Percentiles rank a stretch among this genome's conserved stretches.
phyloP scores from a whole-genome alignment of 257 asterid genomes.

The Solanum neorickii region DNA sequence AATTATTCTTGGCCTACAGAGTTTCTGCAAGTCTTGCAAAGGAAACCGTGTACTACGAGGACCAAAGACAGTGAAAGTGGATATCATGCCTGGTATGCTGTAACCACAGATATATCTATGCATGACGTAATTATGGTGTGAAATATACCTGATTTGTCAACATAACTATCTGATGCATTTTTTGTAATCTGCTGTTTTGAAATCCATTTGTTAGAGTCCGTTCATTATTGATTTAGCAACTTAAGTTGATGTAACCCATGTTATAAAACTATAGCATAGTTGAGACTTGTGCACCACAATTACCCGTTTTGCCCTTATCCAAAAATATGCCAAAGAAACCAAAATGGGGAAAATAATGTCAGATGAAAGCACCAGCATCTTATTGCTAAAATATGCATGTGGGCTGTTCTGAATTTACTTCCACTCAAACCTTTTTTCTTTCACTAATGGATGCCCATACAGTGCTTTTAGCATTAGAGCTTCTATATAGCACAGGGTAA shows the following conservation, averaged over 20 bases:
- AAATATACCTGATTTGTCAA: background rate
- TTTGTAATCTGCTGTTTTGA: background rate
- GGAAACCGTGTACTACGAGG: slow-evolving; percentile 70
- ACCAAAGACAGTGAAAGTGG: slow-evolving; percentile 57
- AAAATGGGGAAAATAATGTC: background rate
- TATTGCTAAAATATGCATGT: background rate
- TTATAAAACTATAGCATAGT: background rate
- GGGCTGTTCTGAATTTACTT: background rate
- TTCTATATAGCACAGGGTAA: background rate
- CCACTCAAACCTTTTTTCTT: background rate
- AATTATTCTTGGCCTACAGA: slow-evolving; percentile 27
- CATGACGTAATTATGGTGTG: background rate
- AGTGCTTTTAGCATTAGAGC: background rate
- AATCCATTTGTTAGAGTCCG: background rate
- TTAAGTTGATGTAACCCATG: background rate
- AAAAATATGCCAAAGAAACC: too few relatives aligned
- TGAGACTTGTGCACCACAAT: background rate
- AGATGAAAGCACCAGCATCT: background rate
- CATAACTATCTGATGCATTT: background rate
- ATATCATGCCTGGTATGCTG: slow-evolving; percentile 64
- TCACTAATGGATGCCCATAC: background rate
- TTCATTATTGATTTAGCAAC: background rate
- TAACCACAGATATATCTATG: background rate
- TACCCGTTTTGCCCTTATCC: background rate
- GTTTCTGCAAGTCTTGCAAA: slow-evolving; percentile 76